Percentiles rank a stretch among this genome's conserved stretches.
These are phyloP conservation scores for Mycena kentingensis DNA, from an alignment of 768 basidiomycete genomes.

Conservation along the genomic window DNA sequence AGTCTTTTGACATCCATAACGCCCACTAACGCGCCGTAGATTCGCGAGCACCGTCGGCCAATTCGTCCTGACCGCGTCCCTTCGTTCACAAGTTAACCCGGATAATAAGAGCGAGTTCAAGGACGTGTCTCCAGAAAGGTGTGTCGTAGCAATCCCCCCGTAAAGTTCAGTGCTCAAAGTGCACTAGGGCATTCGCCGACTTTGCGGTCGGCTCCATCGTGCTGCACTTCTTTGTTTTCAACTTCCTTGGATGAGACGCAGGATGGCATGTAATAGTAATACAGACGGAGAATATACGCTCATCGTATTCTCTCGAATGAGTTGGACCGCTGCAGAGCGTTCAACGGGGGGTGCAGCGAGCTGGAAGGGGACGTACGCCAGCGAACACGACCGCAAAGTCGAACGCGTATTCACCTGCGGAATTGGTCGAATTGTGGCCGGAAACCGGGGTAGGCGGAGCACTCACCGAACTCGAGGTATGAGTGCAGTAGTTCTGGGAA, in stretches of 20 bases:
- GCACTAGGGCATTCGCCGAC: constrained; percentile 88
- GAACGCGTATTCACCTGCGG: constrained; percentile 77
- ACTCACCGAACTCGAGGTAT: constrained; percentile 79
- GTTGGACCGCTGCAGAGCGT: constrained; percentile 55
- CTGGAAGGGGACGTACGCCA: constrained; percentile 55
- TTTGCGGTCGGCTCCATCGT: constrained; percentile 94
- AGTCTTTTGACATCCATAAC: not conserved
- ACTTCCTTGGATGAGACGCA: constrained; percentile 81
- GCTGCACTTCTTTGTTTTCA: constrained; percentile 97
- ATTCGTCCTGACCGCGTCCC: constrained; percentile 91
- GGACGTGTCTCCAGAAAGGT: constrained; percentile 93
- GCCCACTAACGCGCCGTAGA: constrained; percentile 41
- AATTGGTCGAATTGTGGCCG: constrained; percentile 14
- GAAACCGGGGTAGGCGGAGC: not conserved
- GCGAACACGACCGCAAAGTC: constrained; percentile 85
- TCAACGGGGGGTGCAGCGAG: constrained; percentile 1
- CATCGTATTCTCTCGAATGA: constrained; percentile 67
- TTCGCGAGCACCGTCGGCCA: constrained; percentile 94
- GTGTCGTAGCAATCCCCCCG: not conserved
- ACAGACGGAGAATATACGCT: constrained; percentile 5
- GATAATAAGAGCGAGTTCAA: constrained; percentile 82
- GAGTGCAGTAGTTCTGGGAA: constrained; percentile 65
- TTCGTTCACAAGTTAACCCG: constrained; percentile 91
- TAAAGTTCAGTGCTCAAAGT: not conserved
- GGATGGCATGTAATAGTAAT: constrained; percentile 16